phyloP scores from a whole-genome alignment of 2,329 filamentous ascomycete species.

The Thielaviopsis ethacetica region DNA sequence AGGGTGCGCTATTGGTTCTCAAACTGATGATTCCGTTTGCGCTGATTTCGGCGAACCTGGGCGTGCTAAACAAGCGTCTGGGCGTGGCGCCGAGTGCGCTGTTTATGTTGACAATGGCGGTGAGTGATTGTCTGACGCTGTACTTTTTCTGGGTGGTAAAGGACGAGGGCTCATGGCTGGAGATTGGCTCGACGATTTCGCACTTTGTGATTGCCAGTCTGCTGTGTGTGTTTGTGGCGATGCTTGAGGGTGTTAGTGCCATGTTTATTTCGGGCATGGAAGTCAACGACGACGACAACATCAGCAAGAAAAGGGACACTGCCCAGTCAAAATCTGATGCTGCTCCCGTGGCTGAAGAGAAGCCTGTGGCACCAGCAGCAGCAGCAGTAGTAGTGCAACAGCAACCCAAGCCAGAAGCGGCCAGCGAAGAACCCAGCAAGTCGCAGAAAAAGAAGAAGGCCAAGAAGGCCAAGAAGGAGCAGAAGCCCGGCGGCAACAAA shows the following conservation, averaged over 20 bases:
- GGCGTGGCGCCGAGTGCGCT: slow-evolving; percentile 75
- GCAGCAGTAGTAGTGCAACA: not conserved
- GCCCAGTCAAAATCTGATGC: not conserved
- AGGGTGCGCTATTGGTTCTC: slow-evolving; percentile 69
- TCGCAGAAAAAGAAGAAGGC: not conserved
- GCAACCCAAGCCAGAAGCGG: not conserved
- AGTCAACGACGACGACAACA: slow-evolving; percentile 28
- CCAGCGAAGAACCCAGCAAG: not conserved
- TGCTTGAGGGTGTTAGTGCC: slow-evolving; percentile 71
- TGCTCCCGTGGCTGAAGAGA: not conserved
- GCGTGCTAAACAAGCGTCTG: slow-evolving; percentile 71
- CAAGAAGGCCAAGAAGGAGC: not conserved
- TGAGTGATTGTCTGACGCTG: slow-evolving; percentile 80
- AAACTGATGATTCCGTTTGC: slow-evolving; percentile 92
- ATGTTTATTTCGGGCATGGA: slow-evolving; percentile 68
- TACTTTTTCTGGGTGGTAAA: slow-evolving; percentile 97
- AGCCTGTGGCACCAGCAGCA: not conserved
- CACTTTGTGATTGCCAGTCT: slow-evolving; percentile 89
- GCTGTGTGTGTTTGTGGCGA: slow-evolving; percentile 79
- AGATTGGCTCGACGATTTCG: slow-evolving; percentile 92
- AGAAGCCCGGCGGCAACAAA: too few relatives aligned
- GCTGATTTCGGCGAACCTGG: slow-evolving; percentile 83
- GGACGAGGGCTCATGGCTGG: slow-evolving; percentile 92
- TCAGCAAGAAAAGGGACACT: too few relatives aligned
- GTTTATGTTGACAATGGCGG: slow-evolving; percentile 87